Evolutionary conservation across 345 rosid genomes (phyloP).

Genomic region (Raphanus sativus): DNA sequence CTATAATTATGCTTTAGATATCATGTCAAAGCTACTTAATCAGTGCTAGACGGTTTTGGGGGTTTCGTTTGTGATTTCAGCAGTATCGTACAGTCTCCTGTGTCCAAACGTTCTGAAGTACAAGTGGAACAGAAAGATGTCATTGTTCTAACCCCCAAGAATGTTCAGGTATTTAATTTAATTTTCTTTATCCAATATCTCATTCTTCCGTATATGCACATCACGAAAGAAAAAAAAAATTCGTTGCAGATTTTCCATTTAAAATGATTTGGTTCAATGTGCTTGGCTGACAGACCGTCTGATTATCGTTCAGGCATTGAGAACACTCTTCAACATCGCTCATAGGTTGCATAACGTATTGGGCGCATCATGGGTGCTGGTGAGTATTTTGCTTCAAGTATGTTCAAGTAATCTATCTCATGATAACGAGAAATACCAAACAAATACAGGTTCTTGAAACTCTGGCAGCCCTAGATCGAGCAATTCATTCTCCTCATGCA

Average conservation of each 20-base stretch:
- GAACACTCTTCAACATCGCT: conserved; percentile 96
- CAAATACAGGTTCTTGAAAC: conserved; percentile 86
- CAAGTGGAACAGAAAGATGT: conserved; percentile 71
- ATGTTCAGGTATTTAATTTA: conserved; percentile 77
- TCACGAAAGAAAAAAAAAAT: not conserved
- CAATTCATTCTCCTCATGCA: conserved; percentile 96
- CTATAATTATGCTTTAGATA: not conserved
- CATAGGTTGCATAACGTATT: conserved; percentile 91
- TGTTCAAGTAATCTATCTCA: conserved; percentile 23
- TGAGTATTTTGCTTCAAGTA: conserved; percentile 46
- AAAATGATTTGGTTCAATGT: not conserved
- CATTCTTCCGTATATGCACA: conserved; percentile 17
- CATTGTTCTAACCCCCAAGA: conserved; percentile 82
- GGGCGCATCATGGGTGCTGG: conserved; percentile 99
- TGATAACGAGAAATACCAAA: conserved; percentile 26
- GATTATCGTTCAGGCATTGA: conserved; percentile 62
- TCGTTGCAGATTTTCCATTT: conserved; percentile 3
- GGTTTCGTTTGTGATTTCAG: conserved; percentile 51
- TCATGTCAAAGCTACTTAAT: conserved; percentile 22
- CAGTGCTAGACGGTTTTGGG: conserved; percentile 10
- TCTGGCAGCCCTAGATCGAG: conserved; percentile 84
- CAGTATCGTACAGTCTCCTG: conserved; percentile 68
- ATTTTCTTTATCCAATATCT: conserved; percentile 10
- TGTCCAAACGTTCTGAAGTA: conserved; percentile 73
- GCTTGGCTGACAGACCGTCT: conserved; percentile 19